Evolutionary conservation across 768 basidiomycete genomes (phyloP), one percentile per base, ranked within the genome.

Genomic region (Russula brevipes): DNA sequence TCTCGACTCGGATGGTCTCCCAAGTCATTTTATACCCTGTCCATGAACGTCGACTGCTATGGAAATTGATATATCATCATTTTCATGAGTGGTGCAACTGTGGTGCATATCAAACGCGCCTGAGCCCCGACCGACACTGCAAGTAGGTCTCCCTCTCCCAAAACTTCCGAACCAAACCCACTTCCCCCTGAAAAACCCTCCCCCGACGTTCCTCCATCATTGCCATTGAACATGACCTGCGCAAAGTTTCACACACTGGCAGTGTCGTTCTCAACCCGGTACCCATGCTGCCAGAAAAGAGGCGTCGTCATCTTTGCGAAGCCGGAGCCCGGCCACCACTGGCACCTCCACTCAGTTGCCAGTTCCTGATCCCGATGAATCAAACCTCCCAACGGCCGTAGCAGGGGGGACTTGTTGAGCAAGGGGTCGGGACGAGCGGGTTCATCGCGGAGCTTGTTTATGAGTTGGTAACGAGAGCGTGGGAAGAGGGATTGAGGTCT

Each of bases 361-460:
- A n/a, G n/a, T n/a, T n/a, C n/a, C n/a, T n/a, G n/a, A n/a, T 11
- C 38, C 24, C 8, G 52, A 54, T 10, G 39, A 45, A 12, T 38
- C 63, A 14, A 64, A 50, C 24, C 19, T 52, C 16, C 36, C 53
- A 1, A 36, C 59, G 1, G 11, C 57, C 17, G 31, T 46, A 6
- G 7, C 49, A 1, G 69, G 73, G 36, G 74, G 74, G 47, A 72
- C 80, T 94, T 11, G 80, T 82, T 0, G 87, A 92, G 71, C 81
- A 84, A 61, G 89, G 88, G 0, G 76, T 72, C 4, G 89, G 88
- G 10, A 85, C 86, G 0, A 77, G 81, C 8, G 76, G 79, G 0
- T 75, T 88, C n/a, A 78, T 93, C 41, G 80, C 81, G 1, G 73
- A 74, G 33, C 77, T 91, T 3, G 91, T 91, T 0, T 76, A 88